These are phyloP conservation scores for Strobilomyces confusus DNA, from an alignment of 768 basidiomycete species.

Conservation along the genomic window DNA sequence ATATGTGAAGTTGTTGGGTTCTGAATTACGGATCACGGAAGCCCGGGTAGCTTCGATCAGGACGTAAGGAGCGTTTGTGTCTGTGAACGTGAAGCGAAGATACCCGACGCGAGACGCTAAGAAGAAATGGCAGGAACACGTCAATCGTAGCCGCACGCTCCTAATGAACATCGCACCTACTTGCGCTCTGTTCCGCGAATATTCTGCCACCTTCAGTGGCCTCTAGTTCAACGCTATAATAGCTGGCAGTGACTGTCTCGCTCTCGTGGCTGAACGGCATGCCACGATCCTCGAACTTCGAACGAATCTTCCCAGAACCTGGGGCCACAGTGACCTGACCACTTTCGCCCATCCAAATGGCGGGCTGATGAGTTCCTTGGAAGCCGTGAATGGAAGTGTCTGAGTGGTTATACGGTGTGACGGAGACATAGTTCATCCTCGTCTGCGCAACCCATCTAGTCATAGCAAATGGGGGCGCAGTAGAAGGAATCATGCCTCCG, in stretches of 20 bases:
- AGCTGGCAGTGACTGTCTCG: conserved; percentile 51
- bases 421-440: conserved; percentile 69
- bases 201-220: conserved; percentile 50
- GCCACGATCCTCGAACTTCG: conserved; percentile 57
- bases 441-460: conserved; percentile 85
- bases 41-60: conserved; percentile 67
- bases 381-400: conserved; percentile 64
- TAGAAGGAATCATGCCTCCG: conserved; percentile 75
- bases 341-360: conserved; percentile 88
- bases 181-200: conserved; percentile 56
- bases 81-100: conserved; percentile 61
- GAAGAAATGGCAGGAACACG: neutral
- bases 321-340: conserved; percentile 60
- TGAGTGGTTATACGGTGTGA: conserved; percentile 68
- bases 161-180: conserved; percentile 35
- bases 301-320: conserved; percentile 46
- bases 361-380: conserved; percentile 77
- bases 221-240: conserved; percentile 57
- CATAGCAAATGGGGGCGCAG: conserved; percentile 79
- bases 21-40: conserved; percentile 26
- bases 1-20: conserved; percentile 34
- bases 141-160: neutral
- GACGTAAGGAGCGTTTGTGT: conserved; percentile 47
- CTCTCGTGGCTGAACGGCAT: conserved; percentile 46
- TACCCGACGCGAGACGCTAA: conserved; percentile 74